A percentile compares a stretch with the other conserved stretches of the same genome.
Conservation (phyloP, 345 rosid genomes). For the Moricandia arvensis region DNA sequence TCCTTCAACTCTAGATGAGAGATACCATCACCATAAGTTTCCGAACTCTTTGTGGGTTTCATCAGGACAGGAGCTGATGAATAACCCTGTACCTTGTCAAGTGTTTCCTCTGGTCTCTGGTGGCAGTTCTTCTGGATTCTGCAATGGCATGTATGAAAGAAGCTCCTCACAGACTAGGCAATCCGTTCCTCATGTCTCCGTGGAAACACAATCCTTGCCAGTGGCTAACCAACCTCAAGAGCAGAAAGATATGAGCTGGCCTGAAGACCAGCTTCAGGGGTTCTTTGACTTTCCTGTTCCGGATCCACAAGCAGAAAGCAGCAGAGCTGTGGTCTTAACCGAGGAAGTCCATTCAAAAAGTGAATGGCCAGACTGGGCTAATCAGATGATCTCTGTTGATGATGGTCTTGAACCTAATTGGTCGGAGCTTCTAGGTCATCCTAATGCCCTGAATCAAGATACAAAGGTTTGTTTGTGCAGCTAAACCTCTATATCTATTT, state of each 20-base stretch:
- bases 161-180: constrained; percentile 46
- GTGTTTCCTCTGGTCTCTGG: constrained; percentile 41
- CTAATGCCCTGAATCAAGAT: constrained; percentile 42
- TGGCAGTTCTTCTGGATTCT: constrained; percentile 37
- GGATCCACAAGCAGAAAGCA: constrained; percentile 47
- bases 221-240: constrained; percentile 41
- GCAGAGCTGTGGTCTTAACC: constrained; percentile 39
- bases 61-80: constrained; percentile 49
- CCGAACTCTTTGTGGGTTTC: constrained; percentile 45
- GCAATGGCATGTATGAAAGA: constrained; percentile 38
- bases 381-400: constrained; percentile 61
- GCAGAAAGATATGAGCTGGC: constrained; percentile 53
- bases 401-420: constrained; percentile 62
- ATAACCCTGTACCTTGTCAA: constrained; percentile 39
- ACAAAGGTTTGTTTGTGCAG: constrained; percentile 49
- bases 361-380: constrained; percentile 71
- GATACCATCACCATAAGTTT: constrained; percentile 35
- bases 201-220: constrained; percentile 41
- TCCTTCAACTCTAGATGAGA: constrained; percentile 38
- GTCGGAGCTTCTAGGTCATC: constrained; percentile 62
- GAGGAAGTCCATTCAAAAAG: constrained; percentile 44
- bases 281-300: constrained; percentile 52
- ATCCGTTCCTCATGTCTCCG: constrained; percentile 37
- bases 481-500: background rate
- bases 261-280: constrained; percentile 48